Conservation (phyloP, 2,329 filamentous ascomycete species). For the Arthroderma sp. region DNA sequence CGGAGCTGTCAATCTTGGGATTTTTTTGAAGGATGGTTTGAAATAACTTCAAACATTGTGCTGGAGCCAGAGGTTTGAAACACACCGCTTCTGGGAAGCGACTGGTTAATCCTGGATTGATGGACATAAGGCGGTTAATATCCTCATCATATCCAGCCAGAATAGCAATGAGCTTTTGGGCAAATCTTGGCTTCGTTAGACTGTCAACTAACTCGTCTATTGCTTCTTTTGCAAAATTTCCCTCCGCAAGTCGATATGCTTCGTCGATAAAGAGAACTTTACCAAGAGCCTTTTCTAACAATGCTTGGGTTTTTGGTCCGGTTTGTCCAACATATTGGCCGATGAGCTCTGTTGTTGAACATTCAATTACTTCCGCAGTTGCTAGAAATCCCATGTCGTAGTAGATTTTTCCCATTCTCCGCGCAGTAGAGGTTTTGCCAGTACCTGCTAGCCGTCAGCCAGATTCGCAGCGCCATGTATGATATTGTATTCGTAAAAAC, state of each 20-base stretch:
- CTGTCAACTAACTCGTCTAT: constrained; percentile 43
- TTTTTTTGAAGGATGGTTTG: constrained; percentile 12
- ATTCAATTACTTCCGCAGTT: constrained; percentile 49
- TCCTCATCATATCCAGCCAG: constrained; percentile 57
- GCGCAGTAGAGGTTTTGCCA: constrained; percentile 60
- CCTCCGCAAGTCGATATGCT: constrained; percentile 52
- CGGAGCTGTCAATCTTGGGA: neutral
- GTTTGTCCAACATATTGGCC: constrained; percentile 59
- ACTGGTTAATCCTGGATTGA: constrained; percentile 52
- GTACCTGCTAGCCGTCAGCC: too few relatives aligned
- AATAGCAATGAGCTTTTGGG: constrained; percentile 52
- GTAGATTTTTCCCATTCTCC: constrained; percentile 63
- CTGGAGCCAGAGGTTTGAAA: constrained; percentile 39
- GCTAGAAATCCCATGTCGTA: constrained; percentile 62
- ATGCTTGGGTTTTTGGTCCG: constrained; percentile 53
- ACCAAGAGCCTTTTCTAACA: too few relatives aligned
- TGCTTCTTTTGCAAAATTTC: constrained; percentile 45
- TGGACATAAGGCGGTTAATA: constrained; percentile 50
- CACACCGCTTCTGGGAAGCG: constrained; percentile 52
- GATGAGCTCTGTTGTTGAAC: constrained; percentile 56
- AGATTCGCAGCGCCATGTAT: too few relatives aligned
- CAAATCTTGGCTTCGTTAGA: constrained; percentile 46
- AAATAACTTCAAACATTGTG: constrained; percentile 39
- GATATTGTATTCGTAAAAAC: constrained; percentile 6
- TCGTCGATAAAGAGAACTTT: constrained; percentile 61